A percentile compares a stretch with the other conserved stretches of the same genome.
Conservation (phyloP, 1,284 basidiomycete genomes). For the Coniferiporia weirii region DNA sequence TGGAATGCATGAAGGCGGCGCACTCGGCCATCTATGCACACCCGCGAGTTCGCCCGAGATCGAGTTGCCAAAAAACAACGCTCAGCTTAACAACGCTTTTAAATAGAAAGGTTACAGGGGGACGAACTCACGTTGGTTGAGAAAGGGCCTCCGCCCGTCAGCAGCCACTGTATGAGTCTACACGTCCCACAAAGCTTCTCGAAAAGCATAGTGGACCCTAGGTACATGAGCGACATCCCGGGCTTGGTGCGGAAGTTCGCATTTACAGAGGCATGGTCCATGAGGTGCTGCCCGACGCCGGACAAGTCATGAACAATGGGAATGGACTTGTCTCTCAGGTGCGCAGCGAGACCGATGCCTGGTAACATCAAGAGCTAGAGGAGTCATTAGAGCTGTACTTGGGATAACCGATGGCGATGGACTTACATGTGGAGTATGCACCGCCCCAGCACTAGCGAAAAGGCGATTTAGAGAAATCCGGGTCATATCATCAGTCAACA, state of each 20-base stretch:
- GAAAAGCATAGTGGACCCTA: conserved; percentile 19
- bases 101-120: conserved; percentile 4
- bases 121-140: conserved; percentile 46
- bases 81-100: conserved; percentile 13
- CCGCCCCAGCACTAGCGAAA: conserved; percentile 21
- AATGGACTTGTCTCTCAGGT: conserved; percentile 45
- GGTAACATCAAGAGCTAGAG: conserved; percentile 63
- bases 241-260: conserved; percentile 47
- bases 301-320: conserved; percentile 48
- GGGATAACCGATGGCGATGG: neutral
- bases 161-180: conserved; percentile 38
- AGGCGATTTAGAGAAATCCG: neutral
- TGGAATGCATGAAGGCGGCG: conserved; percentile 29
- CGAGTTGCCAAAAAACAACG: conserved; percentile 11
- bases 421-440: conserved; percentile 21
- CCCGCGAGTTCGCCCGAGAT: conserved; percentile 1
- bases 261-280: conserved; percentile 51
- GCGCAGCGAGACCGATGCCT: conserved; percentile 55
- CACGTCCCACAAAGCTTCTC: conserved; percentile 30
- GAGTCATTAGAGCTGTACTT: too few relatives aligned
- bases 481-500: neutral
- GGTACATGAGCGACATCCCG: conserved; percentile 36
- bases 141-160: conserved; percentile 42
- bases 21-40: conserved; percentile 24
- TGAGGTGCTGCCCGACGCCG: conserved; percentile 54